Base-by-base conservation (phyloP, 164 flowering plant genomes). In the Chimonanthus salicifolius region DNA sequence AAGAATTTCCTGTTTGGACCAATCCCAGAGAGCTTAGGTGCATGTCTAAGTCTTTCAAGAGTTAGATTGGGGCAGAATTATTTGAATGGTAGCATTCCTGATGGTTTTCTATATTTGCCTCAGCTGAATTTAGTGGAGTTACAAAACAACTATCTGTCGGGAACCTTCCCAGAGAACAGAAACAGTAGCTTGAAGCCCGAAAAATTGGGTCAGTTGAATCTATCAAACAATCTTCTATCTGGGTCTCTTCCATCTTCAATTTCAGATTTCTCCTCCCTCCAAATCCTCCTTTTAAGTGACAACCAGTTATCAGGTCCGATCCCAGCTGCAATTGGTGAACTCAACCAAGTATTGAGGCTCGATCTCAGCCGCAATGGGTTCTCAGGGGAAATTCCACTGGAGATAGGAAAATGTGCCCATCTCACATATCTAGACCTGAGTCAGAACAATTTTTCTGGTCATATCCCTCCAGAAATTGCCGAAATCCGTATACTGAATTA, bases 41-140 rank as follows among this genome's bases (percentile, higher is more conserved):
- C 77, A 3, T 96, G 99, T 69, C 78, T 72, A 6, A 88, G 88
- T 67, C 97, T 96, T 44, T 77, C 79, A 0, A 88, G 89, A 72
- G 94, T 94, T 44, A 89, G 99, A 67, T 54, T 96, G 75, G 97
- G 94, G 9, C 85, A 89, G 76, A 96, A 96, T 76, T 94, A 85
- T 86, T 80, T 96, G 80, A 94, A 96, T 77, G 98, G 99, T 1
- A 88, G 87, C 78, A 84, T 96, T 50, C 98, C 99, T 0, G 74
- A 66, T 50, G 90, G 92, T 11, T 85, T 96, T 76, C 69, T 94
- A 10, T 94, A 88, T 87, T 80, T 96, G 82, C 98, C 99, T 11
- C 69, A 86, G 72, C 80, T 96, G 4, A 86, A 85, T 51, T 76
- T 92, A 63, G 80, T 78, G 2, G 99, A 96, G 83, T 68, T 96